A percentile compares a stretch with the other conserved stretches of the same genome.
phyloP scores from a whole-genome alignment of 2,329 filamentous ascomycete species.

The Phyllosticta citriasiana region DNA sequence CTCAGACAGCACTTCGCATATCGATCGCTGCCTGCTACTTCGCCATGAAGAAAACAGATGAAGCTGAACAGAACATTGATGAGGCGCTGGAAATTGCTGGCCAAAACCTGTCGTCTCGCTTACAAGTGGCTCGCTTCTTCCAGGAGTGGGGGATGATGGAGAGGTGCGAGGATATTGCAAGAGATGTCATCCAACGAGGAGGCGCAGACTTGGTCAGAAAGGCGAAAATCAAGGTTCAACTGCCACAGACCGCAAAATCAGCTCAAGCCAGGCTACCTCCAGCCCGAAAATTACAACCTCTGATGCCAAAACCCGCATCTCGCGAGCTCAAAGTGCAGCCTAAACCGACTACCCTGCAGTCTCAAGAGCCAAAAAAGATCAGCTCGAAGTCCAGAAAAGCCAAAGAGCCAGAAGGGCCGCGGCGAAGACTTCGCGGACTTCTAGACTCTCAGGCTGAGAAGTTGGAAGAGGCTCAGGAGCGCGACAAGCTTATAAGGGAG shows the following conservation, averaged over 20 bases:
- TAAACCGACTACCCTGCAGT: slow-evolving; percentile 6
- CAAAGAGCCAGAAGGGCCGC: slow-evolving; percentile 1
- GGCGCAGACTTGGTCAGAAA: slow-evolving; percentile 36
- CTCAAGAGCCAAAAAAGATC: not conserved
- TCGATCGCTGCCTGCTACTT: slow-evolving; percentile 52
- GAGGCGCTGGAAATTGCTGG: slow-evolving; percentile 63
- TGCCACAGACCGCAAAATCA: not conserved
- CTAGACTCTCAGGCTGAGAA: slow-evolving; percentile 4
- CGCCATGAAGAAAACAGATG: slow-evolving; percentile 49
- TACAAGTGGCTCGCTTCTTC: slow-evolving; percentile 75
- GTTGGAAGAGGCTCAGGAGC: slow-evolving; percentile 18
- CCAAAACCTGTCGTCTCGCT: slow-evolving; percentile 63
- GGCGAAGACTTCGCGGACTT: slow-evolving; percentile 6
- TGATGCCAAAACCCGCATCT: not conserved
- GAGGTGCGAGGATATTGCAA: slow-evolving; percentile 26
- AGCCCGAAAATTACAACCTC: not conserved
- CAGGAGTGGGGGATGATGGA: slow-evolving; percentile 56
- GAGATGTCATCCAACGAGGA: slow-evolving; percentile 66
- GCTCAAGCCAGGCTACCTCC: not conserved
- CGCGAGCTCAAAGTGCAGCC: not conserved
- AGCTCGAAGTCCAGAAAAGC: not conserved
- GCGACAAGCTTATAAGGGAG: slow-evolving; percentile 29
- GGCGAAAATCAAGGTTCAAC: slow-evolving; percentile 19
- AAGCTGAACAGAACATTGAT: slow-evolving; percentile 70
- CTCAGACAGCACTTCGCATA: slow-evolving; percentile 29